phyloP scores from a whole-genome alignment of 2,329 filamentous ascomycete species.

The Graphilbum fragrans region DNA sequence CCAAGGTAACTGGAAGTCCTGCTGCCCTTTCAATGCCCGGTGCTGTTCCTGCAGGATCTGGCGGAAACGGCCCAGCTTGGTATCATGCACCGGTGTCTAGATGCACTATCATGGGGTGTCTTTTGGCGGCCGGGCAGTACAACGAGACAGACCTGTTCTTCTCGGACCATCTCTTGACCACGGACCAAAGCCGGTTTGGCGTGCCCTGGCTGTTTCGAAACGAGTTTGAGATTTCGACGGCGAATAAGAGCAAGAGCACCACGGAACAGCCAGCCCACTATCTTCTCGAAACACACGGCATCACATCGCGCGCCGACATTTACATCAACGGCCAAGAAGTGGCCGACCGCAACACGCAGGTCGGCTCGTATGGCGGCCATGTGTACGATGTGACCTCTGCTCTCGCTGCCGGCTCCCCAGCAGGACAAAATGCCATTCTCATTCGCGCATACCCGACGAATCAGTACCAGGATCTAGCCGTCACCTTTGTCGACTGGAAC shows the following conservation, averaged over 20 bases:
- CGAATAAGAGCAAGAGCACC: constrained; percentile 15
- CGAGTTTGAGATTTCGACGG: constrained; percentile 29
- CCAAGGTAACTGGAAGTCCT: constrained; percentile 21
- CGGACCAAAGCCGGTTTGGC: constrained; percentile 34
- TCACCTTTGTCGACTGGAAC: constrained; percentile 53
- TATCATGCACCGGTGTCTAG: constrained; percentile 30
- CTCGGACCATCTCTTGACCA: constrained; percentile 28
- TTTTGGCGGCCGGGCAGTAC: constrained; percentile 39
- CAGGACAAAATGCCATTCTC: constrained; percentile 34
- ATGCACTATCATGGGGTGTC: constrained; percentile 44
- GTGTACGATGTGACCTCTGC: constrained; percentile 40
- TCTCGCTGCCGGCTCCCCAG: constrained; percentile 7
- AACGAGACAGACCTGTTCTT: constrained; percentile 42
- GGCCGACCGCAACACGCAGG: constrained; percentile 33
- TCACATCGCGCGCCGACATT: constrained; percentile 47
- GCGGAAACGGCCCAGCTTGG: no score
- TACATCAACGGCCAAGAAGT: constrained; percentile 44
- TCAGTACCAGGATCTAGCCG: constrained; percentile 44
- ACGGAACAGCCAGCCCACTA: no score
- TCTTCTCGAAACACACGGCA: constrained; percentile 44
- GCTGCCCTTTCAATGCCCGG: constrained; percentile 25
- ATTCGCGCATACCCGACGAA: constrained; percentile 44
- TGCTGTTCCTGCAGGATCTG: no score
- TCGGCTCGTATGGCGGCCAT: constrained; percentile 44
- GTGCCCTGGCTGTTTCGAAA: constrained; percentile 48